These are phyloP conservation scores for Tylopilus felleus DNA, from an alignment of 768 basidiomycete genomes.

Conservation along the genomic window DNA sequence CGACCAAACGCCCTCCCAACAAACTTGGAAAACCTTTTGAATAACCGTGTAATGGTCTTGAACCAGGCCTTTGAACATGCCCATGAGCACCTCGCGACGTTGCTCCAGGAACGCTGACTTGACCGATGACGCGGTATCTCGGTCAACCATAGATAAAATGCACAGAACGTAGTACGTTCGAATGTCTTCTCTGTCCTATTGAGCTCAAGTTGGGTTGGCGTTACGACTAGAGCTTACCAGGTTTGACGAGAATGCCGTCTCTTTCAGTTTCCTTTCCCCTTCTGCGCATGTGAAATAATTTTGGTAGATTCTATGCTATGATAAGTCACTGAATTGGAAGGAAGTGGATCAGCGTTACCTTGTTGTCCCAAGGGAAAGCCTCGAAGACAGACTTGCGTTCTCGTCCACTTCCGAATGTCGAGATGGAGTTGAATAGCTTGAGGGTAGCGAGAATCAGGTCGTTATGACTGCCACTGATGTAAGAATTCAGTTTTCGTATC, in stretches of 20 bases:
- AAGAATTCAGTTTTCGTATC: conserved; percentile 56
- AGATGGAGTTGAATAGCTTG: conserved; percentile 60
- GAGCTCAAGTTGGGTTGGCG: background rate
- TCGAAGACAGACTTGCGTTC: conserved; percentile 64
- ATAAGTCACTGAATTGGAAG: background rate
- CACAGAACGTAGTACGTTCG: conserved; percentile 73
- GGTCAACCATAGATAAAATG: conserved; percentile 67
- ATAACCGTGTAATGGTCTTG: conserved; percentile 65
- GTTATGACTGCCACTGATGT: conserved; percentile 57
- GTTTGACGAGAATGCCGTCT: conserved; percentile 44
- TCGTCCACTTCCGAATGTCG: conserved; percentile 60
- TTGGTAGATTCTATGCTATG: conserved; percentile 52
- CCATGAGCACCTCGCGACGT: conserved; percentile 58
- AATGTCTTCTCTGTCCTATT: conserved; percentile 52
- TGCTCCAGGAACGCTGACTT: conserved; percentile 71
- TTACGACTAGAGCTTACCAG: conserved; percentile 42
- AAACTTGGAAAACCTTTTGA: conserved; percentile 64
- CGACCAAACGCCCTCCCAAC: conserved; percentile 75
- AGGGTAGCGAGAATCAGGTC: conserved; percentile 66
- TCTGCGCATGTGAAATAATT: conserved; percentile 67
- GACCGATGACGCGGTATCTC: conserved; percentile 42
- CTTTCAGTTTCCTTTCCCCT: conserved; percentile 44
- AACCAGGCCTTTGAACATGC: conserved; percentile 67
- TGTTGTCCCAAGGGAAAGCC: conserved; percentile 74
- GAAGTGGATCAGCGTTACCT: conserved; percentile 39